Evolutionary conservation across 495 filamentous ascomycete species (phyloP).

Genomic region (Aspergillus coremiiformis): DNA sequence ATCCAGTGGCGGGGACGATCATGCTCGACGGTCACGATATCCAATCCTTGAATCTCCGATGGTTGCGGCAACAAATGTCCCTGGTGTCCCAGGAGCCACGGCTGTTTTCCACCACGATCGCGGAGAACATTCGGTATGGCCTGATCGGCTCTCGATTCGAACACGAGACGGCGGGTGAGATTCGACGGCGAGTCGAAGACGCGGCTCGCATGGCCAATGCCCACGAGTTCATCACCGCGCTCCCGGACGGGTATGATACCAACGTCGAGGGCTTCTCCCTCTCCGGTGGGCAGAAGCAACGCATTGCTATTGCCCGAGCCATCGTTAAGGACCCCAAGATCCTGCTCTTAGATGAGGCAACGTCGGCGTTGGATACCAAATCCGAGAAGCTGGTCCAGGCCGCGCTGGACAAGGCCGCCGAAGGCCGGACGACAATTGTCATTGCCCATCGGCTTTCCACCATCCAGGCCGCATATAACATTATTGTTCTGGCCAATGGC

Average conservation of each 20-base stretch:
- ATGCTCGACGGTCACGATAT: constrained; percentile 80
- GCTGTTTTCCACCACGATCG: constrained; percentile 75
- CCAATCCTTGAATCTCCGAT: constrained; percentile 71
- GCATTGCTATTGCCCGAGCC: constrained; percentile 80
- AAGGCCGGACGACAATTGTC: constrained; percentile 86
- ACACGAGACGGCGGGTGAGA: constrained; percentile 50
- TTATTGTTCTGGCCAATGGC: constrained; percentile 83
- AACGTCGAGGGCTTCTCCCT: constrained; percentile 87
- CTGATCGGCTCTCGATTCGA: constrained; percentile 78
- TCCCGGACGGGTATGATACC: constrained; percentile 86
- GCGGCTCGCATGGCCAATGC: constrained; percentile 88
- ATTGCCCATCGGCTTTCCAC: constrained; percentile 93
- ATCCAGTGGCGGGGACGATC: constrained; percentile 74
- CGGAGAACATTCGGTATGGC: constrained; percentile 80
- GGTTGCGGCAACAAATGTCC: constrained; percentile 84
- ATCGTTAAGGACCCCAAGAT: constrained; percentile 91
- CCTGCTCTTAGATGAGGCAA: constrained; percentile 92
- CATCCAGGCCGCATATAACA: constrained; percentile 89
- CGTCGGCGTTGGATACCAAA: constrained; percentile 85
- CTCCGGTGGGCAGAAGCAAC: constrained; percentile 93
- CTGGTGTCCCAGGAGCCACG: constrained; percentile 75
- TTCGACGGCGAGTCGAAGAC: constrained; percentile 58
- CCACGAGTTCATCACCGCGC: constrained; percentile 72
- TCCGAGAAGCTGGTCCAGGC: constrained; percentile 91
- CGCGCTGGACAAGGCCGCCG: constrained; percentile 75